Evolutionary conservation across 768 basidiomycete species (phyloP).

Genomic region (Dioszegia hungarica): DNA sequence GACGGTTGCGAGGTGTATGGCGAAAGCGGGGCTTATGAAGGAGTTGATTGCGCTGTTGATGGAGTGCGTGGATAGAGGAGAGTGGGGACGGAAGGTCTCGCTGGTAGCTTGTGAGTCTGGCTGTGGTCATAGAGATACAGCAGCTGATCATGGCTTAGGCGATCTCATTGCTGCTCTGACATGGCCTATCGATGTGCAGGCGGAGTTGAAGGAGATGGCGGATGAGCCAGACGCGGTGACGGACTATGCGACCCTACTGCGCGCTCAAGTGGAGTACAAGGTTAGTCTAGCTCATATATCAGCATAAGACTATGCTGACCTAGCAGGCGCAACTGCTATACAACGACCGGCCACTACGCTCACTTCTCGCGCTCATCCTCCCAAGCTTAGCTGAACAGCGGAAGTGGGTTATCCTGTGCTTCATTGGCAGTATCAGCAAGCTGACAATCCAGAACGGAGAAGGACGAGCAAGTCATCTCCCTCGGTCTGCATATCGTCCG

Average conservation of each 20-base stretch:
- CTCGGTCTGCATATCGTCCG: slow-evolving; percentile 83
- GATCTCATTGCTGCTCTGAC: slow-evolving; percentile 96
- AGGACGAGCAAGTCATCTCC: slow-evolving; percentile 80
- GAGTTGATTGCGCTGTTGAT: slow-evolving; percentile 78
- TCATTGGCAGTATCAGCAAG: slow-evolving; percentile 4
- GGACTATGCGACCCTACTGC: slow-evolving; percentile 79
- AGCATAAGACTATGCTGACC: not conserved
- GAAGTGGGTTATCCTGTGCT: slow-evolving; percentile 46
- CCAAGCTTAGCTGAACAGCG: slow-evolving; percentile 68
- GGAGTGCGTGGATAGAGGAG: slow-evolving; percentile 47
- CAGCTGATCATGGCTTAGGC: slow-evolving; percentile 40
- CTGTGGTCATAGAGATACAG: not conserved
- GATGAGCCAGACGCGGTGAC: slow-evolving; percentile 71
- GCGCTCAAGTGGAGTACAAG: slow-evolving; percentile 86
- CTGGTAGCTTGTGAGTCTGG: slow-evolving; percentile 43
- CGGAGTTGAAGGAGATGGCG: slow-evolving; percentile 81
- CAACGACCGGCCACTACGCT: slow-evolving; percentile 23
- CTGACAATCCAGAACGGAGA: slow-evolving; percentile 54
- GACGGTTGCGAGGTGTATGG: slow-evolving; percentile 88
- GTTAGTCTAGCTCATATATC: slow-evolving; percentile 42
- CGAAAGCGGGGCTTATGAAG: slow-evolving; percentile 76
- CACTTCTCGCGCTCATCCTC: slow-evolving; percentile 56
- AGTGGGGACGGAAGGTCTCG: slow-evolving; percentile 47
- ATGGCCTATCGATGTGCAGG: slow-evolving; percentile 95
- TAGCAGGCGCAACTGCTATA: slow-evolving; percentile 36